phyloP scores from a whole-genome alignment of 345 rosid genomes.

The Reutealis trisperma region DNA sequence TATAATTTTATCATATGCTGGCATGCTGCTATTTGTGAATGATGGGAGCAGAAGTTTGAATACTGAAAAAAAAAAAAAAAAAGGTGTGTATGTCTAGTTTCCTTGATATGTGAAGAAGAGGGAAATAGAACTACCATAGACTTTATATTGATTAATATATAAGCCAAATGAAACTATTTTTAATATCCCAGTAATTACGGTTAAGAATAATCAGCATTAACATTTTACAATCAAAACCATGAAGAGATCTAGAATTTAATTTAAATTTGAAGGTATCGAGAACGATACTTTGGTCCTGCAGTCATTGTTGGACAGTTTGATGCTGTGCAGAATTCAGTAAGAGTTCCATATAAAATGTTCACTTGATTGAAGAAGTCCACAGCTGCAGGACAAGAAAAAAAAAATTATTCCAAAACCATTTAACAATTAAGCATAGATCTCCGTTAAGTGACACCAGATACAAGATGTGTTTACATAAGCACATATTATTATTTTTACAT shows the following conservation, averaged over 20 bases:
- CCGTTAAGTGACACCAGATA: no score
- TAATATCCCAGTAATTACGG: neutral
- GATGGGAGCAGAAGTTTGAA: no score
- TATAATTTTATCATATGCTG: no score
- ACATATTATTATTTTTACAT: no score
- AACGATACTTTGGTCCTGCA: constrained; percentile 63
- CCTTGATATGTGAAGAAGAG: neutral
- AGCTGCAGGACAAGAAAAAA: constrained; percentile 36
- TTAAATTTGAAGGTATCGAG: neutral
- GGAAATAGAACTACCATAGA: neutral
- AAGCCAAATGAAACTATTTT: neutral
- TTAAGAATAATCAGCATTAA: neutral
- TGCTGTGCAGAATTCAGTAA: constrained; percentile 69
- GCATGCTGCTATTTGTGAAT: no score
- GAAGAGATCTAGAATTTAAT: neutral
- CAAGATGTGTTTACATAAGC: no score
- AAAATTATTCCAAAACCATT: neutral
- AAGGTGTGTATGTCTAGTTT: no score
- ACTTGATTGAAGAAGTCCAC: constrained; percentile 84
- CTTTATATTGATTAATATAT: neutral
- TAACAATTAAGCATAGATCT: no score
- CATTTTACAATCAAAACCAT: neutral
- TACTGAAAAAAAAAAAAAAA: no score
- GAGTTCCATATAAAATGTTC: constrained; percentile 62
- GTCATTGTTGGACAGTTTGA: constrained; percentile 63